Conservation (phyloP, 1,284 basidiomycete species). For the Ceratobasidium sp. region DNA sequence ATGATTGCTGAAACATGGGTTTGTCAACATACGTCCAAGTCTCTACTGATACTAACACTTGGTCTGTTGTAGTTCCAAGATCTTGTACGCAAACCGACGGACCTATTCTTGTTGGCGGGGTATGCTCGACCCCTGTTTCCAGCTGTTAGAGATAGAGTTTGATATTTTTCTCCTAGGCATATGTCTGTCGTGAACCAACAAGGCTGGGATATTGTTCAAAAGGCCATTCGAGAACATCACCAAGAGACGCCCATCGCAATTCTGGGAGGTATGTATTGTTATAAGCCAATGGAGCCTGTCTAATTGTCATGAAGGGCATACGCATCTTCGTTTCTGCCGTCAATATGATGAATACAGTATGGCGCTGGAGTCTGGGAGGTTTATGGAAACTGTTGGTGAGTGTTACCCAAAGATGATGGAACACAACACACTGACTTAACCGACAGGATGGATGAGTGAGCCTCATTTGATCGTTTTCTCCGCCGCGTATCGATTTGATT, state of each 20-base stretch:
- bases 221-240: slow-evolving; percentile 20
- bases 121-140: not conserved
- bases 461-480: not conserved
- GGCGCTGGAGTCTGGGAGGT: slow-evolving; percentile 33
- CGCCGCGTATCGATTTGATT: not conserved
- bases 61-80: slow-evolving; percentile 17
- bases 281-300: not conserved
- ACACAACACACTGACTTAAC: too few relatives aligned
- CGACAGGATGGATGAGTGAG: slow-evolving; percentile 36
- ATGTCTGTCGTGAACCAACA: slow-evolving; percentile 23
- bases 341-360: slow-evolving; percentile 16
- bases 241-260: slow-evolving; percentile 29
- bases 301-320: slow-evolving; percentile 17
- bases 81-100: slow-evolving; percentile 23
- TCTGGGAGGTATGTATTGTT: slow-evolving; percentile 18
- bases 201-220: slow-evolving; percentile 23
- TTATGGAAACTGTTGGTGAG: slow-evolving; percentile 36
- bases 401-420: too few relatives aligned
- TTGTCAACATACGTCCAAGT: not conserved
- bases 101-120: slow-evolving; percentile 28
- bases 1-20: slow-evolving; percentile 33
- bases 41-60: not conserved
- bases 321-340: slow-evolving; percentile 29
- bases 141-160: not conserved
- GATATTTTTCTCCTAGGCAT: not conserved